Evolutionary conservation across 2,329 filamentous ascomycete genomes (phyloP).

Genomic region (Fusarium transvaalense): DNA sequence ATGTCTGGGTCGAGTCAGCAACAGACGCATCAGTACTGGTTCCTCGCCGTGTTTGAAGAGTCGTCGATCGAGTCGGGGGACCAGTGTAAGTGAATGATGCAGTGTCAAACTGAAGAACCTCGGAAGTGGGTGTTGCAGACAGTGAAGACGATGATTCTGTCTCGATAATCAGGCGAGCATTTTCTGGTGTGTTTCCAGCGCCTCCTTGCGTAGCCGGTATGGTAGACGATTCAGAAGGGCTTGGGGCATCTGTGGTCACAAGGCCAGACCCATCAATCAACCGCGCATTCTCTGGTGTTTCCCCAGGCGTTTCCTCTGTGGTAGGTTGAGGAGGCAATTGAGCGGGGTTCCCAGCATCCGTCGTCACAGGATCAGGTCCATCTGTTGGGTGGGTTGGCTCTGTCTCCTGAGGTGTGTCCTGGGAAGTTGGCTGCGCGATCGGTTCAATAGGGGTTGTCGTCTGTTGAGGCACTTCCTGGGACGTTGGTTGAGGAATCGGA

Average conservation of each 20-base stretch:
- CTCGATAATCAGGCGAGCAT: constrained; percentile 21
- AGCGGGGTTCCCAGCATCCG: not conserved
- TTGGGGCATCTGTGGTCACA: constrained; percentile 11
- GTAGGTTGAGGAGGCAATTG: not conserved
- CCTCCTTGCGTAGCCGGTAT: not conserved
- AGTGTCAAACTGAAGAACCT: constrained; percentile 39
- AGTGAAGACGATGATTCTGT: constrained; percentile 6
- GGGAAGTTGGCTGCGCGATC: constrained; percentile 12
- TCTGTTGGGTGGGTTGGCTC: constrained; percentile 17
- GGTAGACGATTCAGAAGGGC: not conserved
- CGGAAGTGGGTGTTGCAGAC: constrained; percentile 16
- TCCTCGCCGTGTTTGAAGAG: constrained; percentile 34
- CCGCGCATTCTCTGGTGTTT: too few relatives aligned
- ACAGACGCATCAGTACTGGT: constrained; percentile 37
- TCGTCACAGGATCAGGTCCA: constrained; percentile 17
- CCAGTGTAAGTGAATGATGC: constrained; percentile 38
- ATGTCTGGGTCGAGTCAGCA: constrained; percentile 34
- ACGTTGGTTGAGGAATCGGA: constrained; percentile 13
- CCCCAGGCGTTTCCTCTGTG: not conserved
- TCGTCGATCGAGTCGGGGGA: constrained; percentile 33
- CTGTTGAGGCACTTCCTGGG: constrained; percentile 8
- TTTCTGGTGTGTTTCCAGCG: constrained; percentile 13
- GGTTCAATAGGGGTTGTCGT: constrained; percentile 17
- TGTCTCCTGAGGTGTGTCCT: constrained; percentile 13
- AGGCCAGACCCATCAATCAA: constrained; percentile 9